Evolutionary conservation across 208 protist species (phyloP).

Genomic region (Wallacemonas sp.): DNA sequence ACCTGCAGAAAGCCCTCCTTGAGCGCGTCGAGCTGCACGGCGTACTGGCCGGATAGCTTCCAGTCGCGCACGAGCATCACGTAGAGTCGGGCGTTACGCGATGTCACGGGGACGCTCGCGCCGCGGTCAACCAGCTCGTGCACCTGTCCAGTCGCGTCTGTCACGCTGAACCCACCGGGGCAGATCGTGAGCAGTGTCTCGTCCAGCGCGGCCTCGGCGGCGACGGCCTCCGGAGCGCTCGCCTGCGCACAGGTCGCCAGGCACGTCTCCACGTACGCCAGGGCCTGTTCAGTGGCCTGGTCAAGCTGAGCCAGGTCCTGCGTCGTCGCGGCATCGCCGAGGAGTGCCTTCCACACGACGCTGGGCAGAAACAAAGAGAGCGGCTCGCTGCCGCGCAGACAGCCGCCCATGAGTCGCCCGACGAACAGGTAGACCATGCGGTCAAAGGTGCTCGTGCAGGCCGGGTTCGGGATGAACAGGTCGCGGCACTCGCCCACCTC

Average conservation of each 20-base stretch:
- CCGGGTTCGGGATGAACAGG: slow-evolving; percentile 74
- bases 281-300: slow-evolving; percentile 47
- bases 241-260: too few species aligned
- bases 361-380: slow-evolving; percentile 92
- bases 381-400: slow-evolving; percentile 89
- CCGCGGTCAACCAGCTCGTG: slow-evolving; percentile 71
- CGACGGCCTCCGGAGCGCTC: background rate
- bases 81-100: slow-evolving; percentile 67
- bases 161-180: slow-evolving; percentile 69
- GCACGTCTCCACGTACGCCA: slow-evolving; percentile 56
- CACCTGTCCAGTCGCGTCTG: slow-evolving; percentile 49
- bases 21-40: slow-evolving; percentile 66
- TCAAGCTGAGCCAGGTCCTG: slow-evolving; percentile 69
- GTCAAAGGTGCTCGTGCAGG: slow-evolving; percentile 36
- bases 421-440: slow-evolving; percentile 91
- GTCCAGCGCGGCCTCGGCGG: slow-evolving; percentile 12
- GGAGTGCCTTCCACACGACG: slow-evolving; percentile 90
- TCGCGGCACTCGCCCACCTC: slow-evolving; percentile 84
- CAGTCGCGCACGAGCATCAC: slow-evolving; percentile 49
- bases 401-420: slow-evolving; percentile 94
- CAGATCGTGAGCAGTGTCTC: slow-evolving; percentile 43
- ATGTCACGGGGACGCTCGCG: slow-evolving; percentile 46
- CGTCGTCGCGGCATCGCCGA: slow-evolving; percentile 55
- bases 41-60: slow-evolving; percentile 52
- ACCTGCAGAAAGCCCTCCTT: slow-evolving; percentile 86